Evolutionary conservation across 768 basidiomycete genomes (phyloP).

Genomic region (Kwoniella sp.): DNA sequence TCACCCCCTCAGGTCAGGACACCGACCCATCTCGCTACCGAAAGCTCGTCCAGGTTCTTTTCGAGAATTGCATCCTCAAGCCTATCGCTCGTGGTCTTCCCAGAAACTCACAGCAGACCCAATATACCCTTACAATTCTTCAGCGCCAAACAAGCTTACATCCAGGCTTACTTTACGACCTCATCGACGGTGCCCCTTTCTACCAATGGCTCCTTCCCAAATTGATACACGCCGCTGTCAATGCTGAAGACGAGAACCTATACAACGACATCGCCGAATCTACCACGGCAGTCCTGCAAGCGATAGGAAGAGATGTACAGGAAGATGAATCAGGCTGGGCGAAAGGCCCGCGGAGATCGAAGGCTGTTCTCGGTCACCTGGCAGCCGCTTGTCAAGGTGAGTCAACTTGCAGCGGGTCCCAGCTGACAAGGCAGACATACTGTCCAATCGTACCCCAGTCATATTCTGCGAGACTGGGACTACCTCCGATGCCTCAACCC

Average conservation of each 20-base stretch:
- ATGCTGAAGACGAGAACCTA: constrained; percentile 10
- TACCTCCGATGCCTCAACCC: not conserved
- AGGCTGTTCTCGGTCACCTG: constrained; percentile 22
- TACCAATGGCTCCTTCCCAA: constrained; percentile 50
- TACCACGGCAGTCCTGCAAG: constrained; percentile 9
- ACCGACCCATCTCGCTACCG: constrained; percentile 34
- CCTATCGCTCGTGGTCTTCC: constrained; percentile 16
- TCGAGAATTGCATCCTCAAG: constrained; percentile 40
- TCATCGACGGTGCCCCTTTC: constrained; percentile 23
- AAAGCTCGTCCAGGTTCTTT: constrained; percentile 38
- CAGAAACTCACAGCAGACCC: constrained; percentile 16
- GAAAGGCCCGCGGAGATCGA: constrained; percentile 17
- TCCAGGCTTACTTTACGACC: constrained; percentile 32
- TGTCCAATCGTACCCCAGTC: not conserved
- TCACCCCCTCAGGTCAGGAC: constrained; percentile 24
- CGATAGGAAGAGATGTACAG: constrained; percentile 26
- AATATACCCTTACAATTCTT: constrained; percentile 42
- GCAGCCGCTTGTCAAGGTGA: constrained; percentile 26
- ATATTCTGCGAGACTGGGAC: constrained; percentile 6
- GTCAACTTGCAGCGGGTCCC: not conserved
- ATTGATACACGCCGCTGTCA: constrained; percentile 27
- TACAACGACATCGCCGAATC: constrained; percentile 25
- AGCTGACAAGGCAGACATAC: constrained; percentile 9
- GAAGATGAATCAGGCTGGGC: constrained; percentile 23
- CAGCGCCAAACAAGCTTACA: constrained; percentile 27